Base-by-base conservation (phyloP, 106 monocot species). In the Phalaenopsis aphrodite region DNA sequence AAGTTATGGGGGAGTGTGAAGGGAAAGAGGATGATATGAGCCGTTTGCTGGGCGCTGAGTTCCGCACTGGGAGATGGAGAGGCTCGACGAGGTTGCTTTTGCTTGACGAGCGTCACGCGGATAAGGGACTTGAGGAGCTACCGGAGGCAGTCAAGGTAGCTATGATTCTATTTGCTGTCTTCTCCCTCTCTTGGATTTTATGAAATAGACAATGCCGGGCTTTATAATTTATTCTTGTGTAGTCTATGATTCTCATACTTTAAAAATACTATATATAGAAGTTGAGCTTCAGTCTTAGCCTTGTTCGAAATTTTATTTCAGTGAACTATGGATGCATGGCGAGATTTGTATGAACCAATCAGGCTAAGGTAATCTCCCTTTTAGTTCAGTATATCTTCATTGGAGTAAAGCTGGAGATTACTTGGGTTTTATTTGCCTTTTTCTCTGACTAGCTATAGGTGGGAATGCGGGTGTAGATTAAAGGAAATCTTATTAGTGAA, bases 61-160 rank as follows among this genome's bases (percentile, higher is more conserved):
- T 88, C 79, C 56, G 39, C 48, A 37, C 49, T 5, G 77, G 84
- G 66, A 85, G 84, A 56, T 99, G 95, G 99, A 84, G 84, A 72
- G 99, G 95, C 2, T 82, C 99, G 8, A 93, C 93, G 42, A 88
- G 99, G 78, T 71, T 99, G 78, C 88, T 99, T 77, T 83, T 99
- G 43, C 71, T 99, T 82, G 99, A 95, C 45, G 89, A 93, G 66
- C 79, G 75, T 37, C 86, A 88, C 43, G 91, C 95, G 4, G 85
- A 83, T 37, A 89, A 76, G 78, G 84, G 72, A 6, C 36, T 80
- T 4, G 83, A 88, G 8, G 89, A 91, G 42, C 88, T 99, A 8
- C 99, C 99, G 0, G 84, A 89, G 79, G 99, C 95, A 23, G 56
- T 99, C 75, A 95, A 94, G 95, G 95, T 92, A 66, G 75, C 81